Percentiles rank a stretch among this genome's conserved stretches.
Evolutionary conservation across 31 red algal species (phyloP).

Genomic region (Asparagopsis taxiformis): DNA sequence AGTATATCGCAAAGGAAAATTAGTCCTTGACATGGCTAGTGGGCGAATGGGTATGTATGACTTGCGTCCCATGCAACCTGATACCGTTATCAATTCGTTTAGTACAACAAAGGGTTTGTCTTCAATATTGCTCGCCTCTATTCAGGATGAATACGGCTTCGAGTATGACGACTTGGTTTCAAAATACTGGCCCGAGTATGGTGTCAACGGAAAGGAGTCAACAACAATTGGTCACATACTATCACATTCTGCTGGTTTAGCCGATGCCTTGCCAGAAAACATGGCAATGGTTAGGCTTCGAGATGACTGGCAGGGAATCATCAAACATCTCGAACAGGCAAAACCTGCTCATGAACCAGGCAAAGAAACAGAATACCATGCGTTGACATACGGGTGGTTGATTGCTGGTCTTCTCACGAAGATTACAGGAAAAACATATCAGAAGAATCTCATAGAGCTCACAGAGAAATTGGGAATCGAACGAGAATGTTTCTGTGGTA

Average conservation of each 20-base stretch:
- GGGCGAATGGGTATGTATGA: constrained; percentile 44
- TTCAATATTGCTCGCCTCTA: constrained; percentile 41
- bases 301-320: constrained; percentile 68
- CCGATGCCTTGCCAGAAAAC: constrained; percentile 28
- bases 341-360: constrained; percentile 41
- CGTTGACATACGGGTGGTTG: constrained; percentile 70
- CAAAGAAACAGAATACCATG: constrained; percentile 43
- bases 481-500: constrained; percentile 35
- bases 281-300: constrained; percentile 42
- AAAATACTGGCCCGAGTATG: constrained; percentile 54
- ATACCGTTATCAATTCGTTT: constrained; percentile 71
- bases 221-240: constrained; percentile 50
- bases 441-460: constrained; percentile 18
- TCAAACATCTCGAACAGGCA: constrained; percentile 30
- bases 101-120: constrained; percentile 70
- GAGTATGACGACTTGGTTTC: constrained; percentile 15
- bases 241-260: constrained; percentile 64
- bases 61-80: constrained; percentile 39
- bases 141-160: constrained; percentile 30
- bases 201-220: constrained; percentile 19
- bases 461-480: constrained; percentile 18
- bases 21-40: constrained; percentile 40
- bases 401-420: constrained; percentile 54
- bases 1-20: constrained; percentile 54
- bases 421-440: constrained; percentile 24